Percentiles rank a stretch among this genome's conserved stretches.
Evolutionary conservation across 2,329 filamentous ascomycete species (phyloP).

Genomic region (Ophiocordyceps camponoti-saundersi): DNA sequence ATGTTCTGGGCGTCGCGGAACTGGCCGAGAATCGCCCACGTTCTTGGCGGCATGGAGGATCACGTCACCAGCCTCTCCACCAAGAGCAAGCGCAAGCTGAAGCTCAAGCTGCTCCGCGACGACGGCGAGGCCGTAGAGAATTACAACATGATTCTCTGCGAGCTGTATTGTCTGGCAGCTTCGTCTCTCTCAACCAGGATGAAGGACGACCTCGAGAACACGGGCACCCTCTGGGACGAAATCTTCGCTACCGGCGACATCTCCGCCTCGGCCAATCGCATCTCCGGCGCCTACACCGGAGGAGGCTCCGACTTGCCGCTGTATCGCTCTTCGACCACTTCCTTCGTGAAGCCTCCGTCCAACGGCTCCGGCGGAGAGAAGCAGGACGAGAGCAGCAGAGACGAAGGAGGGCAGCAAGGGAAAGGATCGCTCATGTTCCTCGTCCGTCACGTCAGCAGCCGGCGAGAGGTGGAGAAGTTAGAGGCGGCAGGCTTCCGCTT

Average conservation of each 20-base stretch:
- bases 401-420: slow-evolving; percentile 33
- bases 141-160: slow-evolving; percentile 63
- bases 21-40: slow-evolving; percentile 51
- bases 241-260: slow-evolving; percentile 47
- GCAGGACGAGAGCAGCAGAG: slow-evolving; percentile 20
- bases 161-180: slow-evolving; percentile 70
- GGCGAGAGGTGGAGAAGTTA: slow-evolving; percentile 44
- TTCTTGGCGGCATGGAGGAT: slow-evolving; percentile 55
- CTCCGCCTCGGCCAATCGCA: not conserved
- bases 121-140: slow-evolving; percentile 44
- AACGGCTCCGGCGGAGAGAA: not conserved
- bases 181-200: slow-evolving; percentile 53
- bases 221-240: slow-evolving; percentile 60
- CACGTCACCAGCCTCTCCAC: slow-evolving; percentile 42
- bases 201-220: slow-evolving; percentile 40
- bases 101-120: slow-evolving; percentile 30
- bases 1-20: slow-evolving; percentile 67
- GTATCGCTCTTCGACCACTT: not conserved
- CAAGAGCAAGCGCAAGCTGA: slow-evolving; percentile 15
- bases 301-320: not conserved
- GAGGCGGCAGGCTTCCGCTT: slow-evolving; percentile 66
- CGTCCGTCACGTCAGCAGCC: slow-evolving; percentile 42
- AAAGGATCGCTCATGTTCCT: slow-evolving; percentile 70
- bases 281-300: not conserved
- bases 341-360: not conserved